Evolutionary conservation across 1,139 yeast species (phyloP).

Genomic region (Debaryomycetaceae sp.): DNA sequence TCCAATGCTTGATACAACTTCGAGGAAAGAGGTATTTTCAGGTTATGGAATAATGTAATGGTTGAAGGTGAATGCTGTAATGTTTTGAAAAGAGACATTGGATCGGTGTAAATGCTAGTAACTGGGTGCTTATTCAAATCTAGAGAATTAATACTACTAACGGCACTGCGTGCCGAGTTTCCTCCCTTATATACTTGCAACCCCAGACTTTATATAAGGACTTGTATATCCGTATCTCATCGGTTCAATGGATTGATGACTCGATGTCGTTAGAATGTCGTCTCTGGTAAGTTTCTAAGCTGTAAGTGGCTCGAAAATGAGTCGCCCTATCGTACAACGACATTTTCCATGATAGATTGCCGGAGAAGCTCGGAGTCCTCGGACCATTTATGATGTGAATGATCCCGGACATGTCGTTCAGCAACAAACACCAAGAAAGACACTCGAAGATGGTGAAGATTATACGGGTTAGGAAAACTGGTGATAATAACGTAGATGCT

Average conservation of each 20-base stretch:
- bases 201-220: not conserved
- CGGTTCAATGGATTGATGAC: not conserved
- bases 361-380: not conserved
- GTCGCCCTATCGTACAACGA: not conserved
- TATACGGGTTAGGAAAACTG: too few species aligned
- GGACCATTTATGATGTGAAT: not conserved
- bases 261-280: not conserved
- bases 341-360: not conserved
- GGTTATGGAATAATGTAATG: constrained; percentile 41
- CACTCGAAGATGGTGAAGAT: too few species aligned
- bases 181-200: not conserved
- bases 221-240: not conserved
- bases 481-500: too few species aligned
- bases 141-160: constrained; percentile 53
- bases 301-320: not conserved
- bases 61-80: constrained; percentile 45
- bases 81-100: constrained; percentile 40
- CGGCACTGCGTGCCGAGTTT: too few species aligned
- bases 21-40: constrained; percentile 31
- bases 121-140: constrained; percentile 55
- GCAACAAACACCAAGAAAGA: too few species aligned
- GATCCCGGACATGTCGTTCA: not conserved
- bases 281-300: not conserved
- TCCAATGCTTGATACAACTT: constrained; percentile 30
- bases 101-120: not conserved